These are phyloP conservation scores for Colletotrichum sp. DNA, from an alignment of 2,329 filamentous ascomycete species.

Conservation along the genomic window DNA sequence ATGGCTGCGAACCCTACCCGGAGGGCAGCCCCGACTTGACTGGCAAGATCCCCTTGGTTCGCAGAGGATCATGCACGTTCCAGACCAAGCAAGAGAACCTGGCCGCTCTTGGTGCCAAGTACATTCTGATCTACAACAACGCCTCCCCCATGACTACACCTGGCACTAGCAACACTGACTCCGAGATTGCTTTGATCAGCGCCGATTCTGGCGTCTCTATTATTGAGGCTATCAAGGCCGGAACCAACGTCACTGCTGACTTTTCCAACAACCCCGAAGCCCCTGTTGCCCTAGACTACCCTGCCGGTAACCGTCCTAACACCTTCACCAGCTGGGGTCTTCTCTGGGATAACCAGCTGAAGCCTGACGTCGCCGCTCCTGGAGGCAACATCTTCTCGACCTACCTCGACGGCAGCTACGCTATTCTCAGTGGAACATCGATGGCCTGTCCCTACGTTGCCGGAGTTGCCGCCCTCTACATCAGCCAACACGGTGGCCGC, in stretches of 20 bases:
- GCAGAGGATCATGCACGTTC: constrained; percentile 38
- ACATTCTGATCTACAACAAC: constrained; percentile 36
- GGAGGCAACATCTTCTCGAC: constrained; percentile 48
- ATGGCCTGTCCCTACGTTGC: constrained; percentile 51
- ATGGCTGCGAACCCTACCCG: constrained; percentile 30
- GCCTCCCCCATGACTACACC: constrained; percentile 22
- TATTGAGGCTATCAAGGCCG: constrained; percentile 27
- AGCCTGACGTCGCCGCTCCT: constrained; percentile 48
- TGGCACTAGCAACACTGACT: constrained; percentile 6
- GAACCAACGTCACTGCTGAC: constrained; percentile 31
- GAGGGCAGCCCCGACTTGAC: constrained; percentile 28
- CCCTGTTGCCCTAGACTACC: constrained; percentile 24
- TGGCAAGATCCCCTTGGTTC: constrained; percentile 38
- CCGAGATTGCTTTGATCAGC: constrained; percentile 26
- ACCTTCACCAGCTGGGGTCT: constrained; percentile 48
- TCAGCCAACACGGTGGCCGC: constrained; percentile 36
- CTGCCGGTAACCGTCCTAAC: constrained; percentile 38
- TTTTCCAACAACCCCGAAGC: constrained; percentile 30
- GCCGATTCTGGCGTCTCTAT: constrained; percentile 27
- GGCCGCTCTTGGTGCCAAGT: constrained; percentile 27
- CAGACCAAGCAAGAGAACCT: constrained; percentile 31
- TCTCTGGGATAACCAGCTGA: constrained; percentile 45
- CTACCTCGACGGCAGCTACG: constrained; percentile 43
- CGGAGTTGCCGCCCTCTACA: constrained; percentile 39
- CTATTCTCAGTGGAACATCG: constrained; percentile 49